Base-by-base conservation (phyloP, 768 basidiomycete genomes). In the Lentinula detonsa region DNA sequence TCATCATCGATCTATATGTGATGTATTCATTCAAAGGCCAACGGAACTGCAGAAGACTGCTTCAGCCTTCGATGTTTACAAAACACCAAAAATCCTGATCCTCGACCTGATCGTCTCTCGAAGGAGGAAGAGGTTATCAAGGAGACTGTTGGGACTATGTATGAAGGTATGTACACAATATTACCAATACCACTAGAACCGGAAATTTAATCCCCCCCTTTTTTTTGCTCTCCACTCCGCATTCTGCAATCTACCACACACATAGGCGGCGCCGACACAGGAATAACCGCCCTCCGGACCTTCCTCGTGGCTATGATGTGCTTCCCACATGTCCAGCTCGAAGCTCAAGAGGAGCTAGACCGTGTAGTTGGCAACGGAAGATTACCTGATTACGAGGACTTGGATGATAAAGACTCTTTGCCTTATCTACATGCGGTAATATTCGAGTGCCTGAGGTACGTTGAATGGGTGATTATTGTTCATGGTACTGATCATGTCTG, bases 91-190 rank as follows among this genome's bases (percentile, higher is more conserved):
- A 31, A 35, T n/a, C 28, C 40, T 6, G 45, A 48, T 39, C 58
- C 58, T 48, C 18, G 34, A 49, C 34, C 11, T 40, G 37, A 40
- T 54, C 53, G 39, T 23, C 53, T 54, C 16, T 43, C 58, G 21
- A n/a, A 28, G 10, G 49, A 50, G 28, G 60, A 61, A 18, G 54
- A 55, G 9, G 40, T 55, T 42, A 61, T 61, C 39, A 61, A 61
- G 42, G 52, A 52, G n/a, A 43, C 46, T 16, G 60, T 53, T 16
- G 60, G 51, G 10, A 52, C 52, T 2, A 52, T 56, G 23, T 61
- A 61, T 33, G 53, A 52, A 40, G 60, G 51, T 49, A 35, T 33
- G 43, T 16, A 31, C 31, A 28, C 28, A 28, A 28, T 28, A 28
- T 28, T 28, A 28, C 28, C 3, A 28, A 28, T 28, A 4, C 28